Base-by-base conservation (phyloP, 176 grass and related monocot genomes). In the Calamus simplicifolius region DNA sequence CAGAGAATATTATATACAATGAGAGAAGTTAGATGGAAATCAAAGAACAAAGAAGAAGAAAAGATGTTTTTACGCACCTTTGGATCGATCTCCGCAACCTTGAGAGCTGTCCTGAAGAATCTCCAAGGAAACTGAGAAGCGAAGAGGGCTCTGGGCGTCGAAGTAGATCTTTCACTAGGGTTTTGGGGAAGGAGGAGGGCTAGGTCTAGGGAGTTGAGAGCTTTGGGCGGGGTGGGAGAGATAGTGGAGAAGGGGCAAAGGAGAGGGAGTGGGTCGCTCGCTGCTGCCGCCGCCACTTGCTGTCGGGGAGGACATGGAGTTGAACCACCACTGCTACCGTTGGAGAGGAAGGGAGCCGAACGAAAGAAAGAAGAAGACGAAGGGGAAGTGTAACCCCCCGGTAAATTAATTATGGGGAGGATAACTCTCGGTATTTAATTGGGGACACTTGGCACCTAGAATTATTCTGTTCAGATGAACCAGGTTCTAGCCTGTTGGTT, bases 221-320 rank as follows among this genome's bases (percentile, higher is more conserved):
- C 29, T 38, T 52, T 53, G 13, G 58, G 25, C 18, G 50, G 0
- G 13, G 5, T 50, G 35, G 19, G 38, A 4, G 18, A 5, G 17
- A 27, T 12, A 2, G 18, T 19, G 3, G 70, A 23, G 23, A 50
- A 51, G 58, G 18, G 6, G 49, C 49, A 18, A 73, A 48, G 27
- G 70, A 38, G 50, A 73, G 27, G 19, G 50, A n/a, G 70, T 56
- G 5, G 51, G 38, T 73, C n/a, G n/a, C n/a, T n/a, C n/a, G n/a
- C n/a, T n/a, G n/a, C n/a, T n/a, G n/a, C n/a, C n/a, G n/a, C n/a
- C n/a, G n/a, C n/a, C n/a, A n/a, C n/a, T n/a, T n/a, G n/a, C n/a
- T n/a, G n/a, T n/a, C n/a, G n/a, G n/a, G n/a, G n/a, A n/a, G n/a
- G n/a, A n/a, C n/a, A n/a, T n/a, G n/a, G n/a, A n/a, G n/a, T n/a